Percentiles rank a stretch among this genome's conserved stretches.
Conservation (phyloP, 176 grass and related monocot genomes). For the Lolium multiflorum region DNA sequence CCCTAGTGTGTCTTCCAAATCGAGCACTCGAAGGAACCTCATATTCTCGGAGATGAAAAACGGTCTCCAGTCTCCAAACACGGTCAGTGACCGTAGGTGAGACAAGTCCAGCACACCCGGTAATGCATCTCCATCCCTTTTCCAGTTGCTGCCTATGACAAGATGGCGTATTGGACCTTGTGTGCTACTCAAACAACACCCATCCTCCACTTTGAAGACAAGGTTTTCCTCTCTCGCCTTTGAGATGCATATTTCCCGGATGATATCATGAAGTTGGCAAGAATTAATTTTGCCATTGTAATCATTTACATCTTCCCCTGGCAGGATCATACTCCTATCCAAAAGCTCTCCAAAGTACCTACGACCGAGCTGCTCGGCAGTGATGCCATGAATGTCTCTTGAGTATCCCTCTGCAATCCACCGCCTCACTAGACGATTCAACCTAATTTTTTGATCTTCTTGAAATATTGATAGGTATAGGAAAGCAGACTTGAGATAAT, state of each 20-base stretch:
- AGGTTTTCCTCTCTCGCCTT: not conserved
- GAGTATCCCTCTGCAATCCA: too few species aligned
- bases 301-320: not conserved
- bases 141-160: not conserved
- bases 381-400: too few species aligned
- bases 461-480: too few species aligned
- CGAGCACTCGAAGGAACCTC: slow-evolving; percentile 11
- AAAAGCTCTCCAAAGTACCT: slow-evolving; percentile 43
- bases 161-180: slow-evolving; percentile 10
- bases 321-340: slow-evolving; percentile 33
- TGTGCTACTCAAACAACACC: not conserved
- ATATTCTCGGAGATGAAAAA: not conserved
- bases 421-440: too few species aligned
- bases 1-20: too few species aligned
- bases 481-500: too few species aligned
- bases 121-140: not conserved
- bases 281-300: not conserved
- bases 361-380: not conserved
- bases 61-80: not conserved
- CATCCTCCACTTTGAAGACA: not conserved
- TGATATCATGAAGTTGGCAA: slow-evolving; percentile 46
- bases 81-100: not conserved
- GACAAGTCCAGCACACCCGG: not conserved
- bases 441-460: too few species aligned
- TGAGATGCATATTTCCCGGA: not conserved